Evolutionary conservation across 345 rosid genomes (phyloP).

Genomic region (Eucalyptus sp.): DNA sequence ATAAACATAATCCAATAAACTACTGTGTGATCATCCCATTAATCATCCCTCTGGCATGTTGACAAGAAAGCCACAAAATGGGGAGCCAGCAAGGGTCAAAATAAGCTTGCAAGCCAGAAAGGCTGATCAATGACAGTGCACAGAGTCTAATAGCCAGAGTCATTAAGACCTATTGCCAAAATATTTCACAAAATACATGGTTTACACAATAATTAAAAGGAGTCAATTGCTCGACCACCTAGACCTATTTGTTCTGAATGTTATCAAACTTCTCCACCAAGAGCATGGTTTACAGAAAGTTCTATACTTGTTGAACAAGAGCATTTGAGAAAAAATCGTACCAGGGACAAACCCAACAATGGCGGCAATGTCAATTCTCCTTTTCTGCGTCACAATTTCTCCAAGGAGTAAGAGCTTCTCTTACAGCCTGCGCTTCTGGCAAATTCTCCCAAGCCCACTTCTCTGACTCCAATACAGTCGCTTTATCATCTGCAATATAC

Average conservation of each 20-base stretch:
- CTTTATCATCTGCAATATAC: constrained; percentile 48
- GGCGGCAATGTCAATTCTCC: constrained; percentile 11
- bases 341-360: neutral
- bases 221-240: neutral
- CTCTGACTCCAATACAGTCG: constrained; percentile 67
- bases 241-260: neutral
- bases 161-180: neutral
- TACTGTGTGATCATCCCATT: neutral
- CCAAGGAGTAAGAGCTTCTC: constrained; percentile 84
- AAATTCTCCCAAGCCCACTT: constrained; percentile 68
- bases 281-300: neutral
- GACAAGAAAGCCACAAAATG: neutral
- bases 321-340: neutral
- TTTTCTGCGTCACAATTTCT: constrained; percentile 36
- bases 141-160: neutral
- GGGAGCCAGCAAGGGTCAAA: neutral
- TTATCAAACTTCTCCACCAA: neutral
- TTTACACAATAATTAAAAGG: neutral
- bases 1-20: neutral
- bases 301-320: neutral
- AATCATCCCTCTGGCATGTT: neutral
- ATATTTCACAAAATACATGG: neutral
- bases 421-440: constrained; percentile 56
- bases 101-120: neutral
- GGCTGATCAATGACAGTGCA: neutral